These are phyloP conservation scores for Kazachstania sp. DNA, from an alignment of 1,139 yeast genomes.

Conservation along the genomic window DNA sequence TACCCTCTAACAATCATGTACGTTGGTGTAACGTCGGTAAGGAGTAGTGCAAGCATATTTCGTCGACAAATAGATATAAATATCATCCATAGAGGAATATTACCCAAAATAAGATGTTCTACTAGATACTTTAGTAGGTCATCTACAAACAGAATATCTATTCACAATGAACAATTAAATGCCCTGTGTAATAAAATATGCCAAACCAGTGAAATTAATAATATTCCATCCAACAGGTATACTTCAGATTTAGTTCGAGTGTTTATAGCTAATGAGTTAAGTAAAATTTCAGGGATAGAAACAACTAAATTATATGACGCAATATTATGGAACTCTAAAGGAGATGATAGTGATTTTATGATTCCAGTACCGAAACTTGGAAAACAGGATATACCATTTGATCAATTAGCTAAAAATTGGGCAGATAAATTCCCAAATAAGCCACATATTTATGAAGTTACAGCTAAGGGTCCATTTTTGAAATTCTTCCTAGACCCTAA, in stretches of 20 bases:
- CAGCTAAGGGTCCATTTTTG: slow-evolving; percentile 80
- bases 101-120: no score
- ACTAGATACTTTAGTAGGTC: no score
- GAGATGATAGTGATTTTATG: slow-evolving; percentile 87
- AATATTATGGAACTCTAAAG: slow-evolving; percentile 74
- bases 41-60: no score
- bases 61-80: no score
- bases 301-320: slow-evolving; percentile 65
- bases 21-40: no score
- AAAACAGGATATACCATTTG: slow-evolving; percentile 74
- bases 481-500: slow-evolving; percentile 74
- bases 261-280: slow-evolving; percentile 72
- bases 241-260: slow-evolving; percentile 45
- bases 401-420: slow-evolving; percentile 77
- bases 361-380: slow-evolving; percentile 90
- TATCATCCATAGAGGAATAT: no score
- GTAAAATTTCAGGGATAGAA: slow-evolving; percentile 63
- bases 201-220: background rate
- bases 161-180: background rate
- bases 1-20: no score
- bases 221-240: slow-evolving; percentile 9
- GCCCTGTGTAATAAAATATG: background rate
- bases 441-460: slow-evolving; percentile 56
- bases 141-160: no score
- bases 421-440: slow-evolving; percentile 59